phyloP scores from a whole-genome alignment of 352 stramenopile genomes.

The Globisporangium iwayamae region DNA sequence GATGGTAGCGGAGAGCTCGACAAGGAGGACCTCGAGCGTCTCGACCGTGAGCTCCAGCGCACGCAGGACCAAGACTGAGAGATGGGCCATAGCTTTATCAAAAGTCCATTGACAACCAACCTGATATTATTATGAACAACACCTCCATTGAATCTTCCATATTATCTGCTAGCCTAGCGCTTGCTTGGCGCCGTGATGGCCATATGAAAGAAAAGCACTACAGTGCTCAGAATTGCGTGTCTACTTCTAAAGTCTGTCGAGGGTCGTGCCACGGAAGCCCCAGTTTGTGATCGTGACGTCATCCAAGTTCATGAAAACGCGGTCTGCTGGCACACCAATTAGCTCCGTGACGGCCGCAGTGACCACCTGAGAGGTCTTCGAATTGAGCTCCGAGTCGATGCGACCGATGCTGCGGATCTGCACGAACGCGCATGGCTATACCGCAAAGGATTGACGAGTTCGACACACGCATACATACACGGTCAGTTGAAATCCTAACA shows the following conservation, averaged over 20 bases:
- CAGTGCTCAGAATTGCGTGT: background rate
- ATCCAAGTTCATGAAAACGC: conserved; percentile 42
- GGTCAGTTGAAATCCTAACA: too few relatives aligned
- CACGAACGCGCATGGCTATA: conserved; percentile 24
- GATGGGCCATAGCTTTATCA: background rate
- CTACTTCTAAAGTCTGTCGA: background rate
- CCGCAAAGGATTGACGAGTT: background rate
- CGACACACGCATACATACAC: background rate
- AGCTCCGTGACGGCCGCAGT: conserved; percentile 10
- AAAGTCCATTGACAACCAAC: too few relatives aligned
- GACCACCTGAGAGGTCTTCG: conserved; percentile 19
- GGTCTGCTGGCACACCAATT: conserved; percentile 24
- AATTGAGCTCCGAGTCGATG: conserved; percentile 27
- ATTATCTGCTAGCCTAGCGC: too few relatives aligned
- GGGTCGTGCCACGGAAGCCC: conserved; percentile 17
- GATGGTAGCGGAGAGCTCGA: conserved; percentile 66
- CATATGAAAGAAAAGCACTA: too few relatives aligned
- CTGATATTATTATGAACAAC: too few relatives aligned
- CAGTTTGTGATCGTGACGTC: conserved; percentile 31
- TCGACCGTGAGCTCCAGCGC: conserved; percentile 52
- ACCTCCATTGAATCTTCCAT: too few relatives aligned
- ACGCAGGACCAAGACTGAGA: conserved; percentile 23
- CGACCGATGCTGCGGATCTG: conserved; percentile 26
- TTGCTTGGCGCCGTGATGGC: too few relatives aligned
- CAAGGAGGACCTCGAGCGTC: conserved; percentile 56